phyloP scores from a whole-genome alignment of 1,139 yeast species.

The Hansenula lynferdii region DNA sequence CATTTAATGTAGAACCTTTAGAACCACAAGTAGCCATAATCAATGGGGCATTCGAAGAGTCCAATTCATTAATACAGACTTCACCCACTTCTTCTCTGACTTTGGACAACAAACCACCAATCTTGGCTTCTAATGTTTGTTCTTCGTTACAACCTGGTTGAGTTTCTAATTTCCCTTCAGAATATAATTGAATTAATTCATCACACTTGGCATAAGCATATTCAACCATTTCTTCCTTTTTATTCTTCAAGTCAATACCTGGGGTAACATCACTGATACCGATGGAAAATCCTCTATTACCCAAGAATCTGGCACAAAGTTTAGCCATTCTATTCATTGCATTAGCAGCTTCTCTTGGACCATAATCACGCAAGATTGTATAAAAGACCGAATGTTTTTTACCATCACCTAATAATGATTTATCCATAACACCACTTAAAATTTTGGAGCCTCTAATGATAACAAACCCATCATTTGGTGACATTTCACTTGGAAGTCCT shows the following conservation, averaged over 20 bases:
- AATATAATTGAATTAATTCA: slow-evolving; percentile 74
- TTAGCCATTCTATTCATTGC: slow-evolving; percentile 99
- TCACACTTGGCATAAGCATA: slow-evolving; percentile 90
- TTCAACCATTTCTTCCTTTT: slow-evolving; percentile 88
- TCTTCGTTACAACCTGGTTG: slow-evolving; percentile 99
- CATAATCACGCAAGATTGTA: slow-evolving; percentile 90
- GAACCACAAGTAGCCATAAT: slow-evolving; percentile 99
- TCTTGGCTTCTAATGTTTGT: slow-evolving; percentile 95
- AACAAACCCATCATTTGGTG: slow-evolving; percentile 95
- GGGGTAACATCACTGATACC: slow-evolving; percentile 99
- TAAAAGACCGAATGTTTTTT: slow-evolving; percentile 96
- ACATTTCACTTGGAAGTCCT: slow-evolving; percentile 83
- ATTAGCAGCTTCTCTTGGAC: slow-evolving; percentile 89
- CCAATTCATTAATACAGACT: slow-evolving; percentile 89
- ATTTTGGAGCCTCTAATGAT: slow-evolving; percentile 87
- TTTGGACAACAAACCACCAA: slow-evolving; percentile 92
- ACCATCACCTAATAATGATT: slow-evolving; percentile 95
- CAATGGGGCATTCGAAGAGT: slow-evolving; percentile 88
- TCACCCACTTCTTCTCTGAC: slow-evolving; percentile 99
- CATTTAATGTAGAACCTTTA: slow-evolving; percentile 96
- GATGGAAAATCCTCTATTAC: slow-evolving; percentile 94
- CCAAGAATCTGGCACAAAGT: slow-evolving; percentile 89
- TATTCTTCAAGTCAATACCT: slow-evolving; percentile 65
- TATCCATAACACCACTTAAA: slow-evolving; percentile 94
- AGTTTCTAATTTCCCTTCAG: slow-evolving; percentile 87